Conservation (phyloP, 2,329 filamentous ascomycete genomes). For the Colletotrichum nymphaeae region DNA sequence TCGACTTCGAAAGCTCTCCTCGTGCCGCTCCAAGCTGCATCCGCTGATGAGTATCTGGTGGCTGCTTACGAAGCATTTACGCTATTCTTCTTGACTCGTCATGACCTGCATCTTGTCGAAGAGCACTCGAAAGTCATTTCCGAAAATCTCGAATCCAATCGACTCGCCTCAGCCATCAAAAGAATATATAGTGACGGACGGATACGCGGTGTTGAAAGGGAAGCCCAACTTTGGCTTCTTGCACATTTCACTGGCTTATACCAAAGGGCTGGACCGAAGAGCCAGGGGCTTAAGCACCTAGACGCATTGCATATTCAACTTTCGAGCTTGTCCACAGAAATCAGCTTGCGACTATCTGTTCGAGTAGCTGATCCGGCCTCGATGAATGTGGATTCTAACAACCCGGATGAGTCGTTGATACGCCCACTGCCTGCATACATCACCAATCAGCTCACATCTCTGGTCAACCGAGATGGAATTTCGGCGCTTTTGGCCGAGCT, state of each 20-base stretch:
- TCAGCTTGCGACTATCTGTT: slow-evolving; percentile 56
- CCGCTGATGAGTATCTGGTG: slow-evolving; percentile 16
- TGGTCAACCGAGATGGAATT: slow-evolving; percentile 82
- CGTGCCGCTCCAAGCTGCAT: slow-evolving; percentile 34
- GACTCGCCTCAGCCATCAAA: slow-evolving; percentile 56
- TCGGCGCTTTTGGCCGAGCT: slow-evolving; percentile 63
- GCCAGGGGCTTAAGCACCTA: slow-evolving; percentile 55
- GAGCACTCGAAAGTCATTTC: slow-evolving; percentile 50
- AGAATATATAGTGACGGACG: slow-evolving; percentile 45
- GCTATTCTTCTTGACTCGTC: slow-evolving; percentile 50
- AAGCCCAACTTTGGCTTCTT: slow-evolving; percentile 71
- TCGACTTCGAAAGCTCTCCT: slow-evolving; percentile 38
- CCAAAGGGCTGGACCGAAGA: slow-evolving; percentile 48
- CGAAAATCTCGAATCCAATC: slow-evolving; percentile 49
- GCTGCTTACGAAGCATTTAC: slow-evolving; percentile 50
- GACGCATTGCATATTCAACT: slow-evolving; percentile 66
- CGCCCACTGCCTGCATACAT: slow-evolving; percentile 66
- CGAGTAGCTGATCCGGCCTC: slow-evolving; percentile 29
- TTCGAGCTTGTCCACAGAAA: slow-evolving; percentile 61
- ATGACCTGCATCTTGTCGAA: slow-evolving; percentile 54
- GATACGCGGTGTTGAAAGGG: slow-evolving; percentile 43
- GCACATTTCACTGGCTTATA: slow-evolving; percentile 74
- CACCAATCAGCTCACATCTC: slow-evolving; percentile 71
- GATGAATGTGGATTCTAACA: slow-evolving; percentile 24
- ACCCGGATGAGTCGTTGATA: slow-evolving; percentile 41